Evolutionary conservation across 2,329 filamentous ascomycete genomes (phyloP).

Genomic region (Lachnellula subtilissima): DNA sequence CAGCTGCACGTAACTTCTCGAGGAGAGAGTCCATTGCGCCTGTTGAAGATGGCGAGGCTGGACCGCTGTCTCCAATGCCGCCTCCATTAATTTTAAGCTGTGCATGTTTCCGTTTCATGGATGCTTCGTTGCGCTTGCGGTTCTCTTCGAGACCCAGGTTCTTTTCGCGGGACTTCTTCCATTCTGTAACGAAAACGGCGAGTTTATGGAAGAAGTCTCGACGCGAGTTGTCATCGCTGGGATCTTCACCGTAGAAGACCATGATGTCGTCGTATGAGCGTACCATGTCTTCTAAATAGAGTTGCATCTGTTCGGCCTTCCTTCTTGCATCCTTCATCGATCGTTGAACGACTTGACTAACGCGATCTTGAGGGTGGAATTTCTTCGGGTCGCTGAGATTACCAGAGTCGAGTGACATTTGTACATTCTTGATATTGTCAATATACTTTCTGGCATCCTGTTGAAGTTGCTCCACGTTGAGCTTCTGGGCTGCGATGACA

Average conservation of each 20-base stretch:
- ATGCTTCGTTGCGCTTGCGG: slow-evolving; percentile 79
- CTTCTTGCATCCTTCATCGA: slow-evolving; percentile 94
- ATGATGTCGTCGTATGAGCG: slow-evolving; percentile 92
- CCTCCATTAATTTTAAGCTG: slow-evolving; percentile 52
- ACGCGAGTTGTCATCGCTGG: slow-evolving; percentile 83
- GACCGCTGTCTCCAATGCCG: slow-evolving; percentile 37
- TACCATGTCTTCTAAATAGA: slow-evolving; percentile 90
- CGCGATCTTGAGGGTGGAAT: slow-evolving; percentile 95
- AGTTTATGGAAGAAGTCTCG: slow-evolving; percentile 95
- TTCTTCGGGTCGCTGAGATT: slow-evolving; percentile 95
- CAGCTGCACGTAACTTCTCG: slow-evolving; percentile 89
- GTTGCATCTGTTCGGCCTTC: slow-evolving; percentile 91
- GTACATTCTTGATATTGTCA: slow-evolving; percentile 89
- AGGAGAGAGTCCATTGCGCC: slow-evolving; percentile 95
- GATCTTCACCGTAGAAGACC: slow-evolving; percentile 93
- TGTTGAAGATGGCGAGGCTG: slow-evolving; percentile 65
- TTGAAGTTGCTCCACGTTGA: slow-evolving; percentile 91
- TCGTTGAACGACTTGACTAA: slow-evolving; percentile 84
- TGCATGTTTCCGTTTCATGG: slow-evolving; percentile 82
- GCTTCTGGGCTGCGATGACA: slow-evolving; percentile 75
- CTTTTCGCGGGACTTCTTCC: slow-evolving; percentile 95
- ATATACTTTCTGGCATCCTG: slow-evolving; percentile 88
- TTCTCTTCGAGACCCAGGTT: slow-evolving; percentile 79
- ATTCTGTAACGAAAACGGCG: slow-evolving; percentile 83
- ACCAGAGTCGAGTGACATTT: slow-evolving; percentile 84